phyloP scores from a whole-genome alignment of 257 asterid genomes.

The Solanum chilense region DNA sequence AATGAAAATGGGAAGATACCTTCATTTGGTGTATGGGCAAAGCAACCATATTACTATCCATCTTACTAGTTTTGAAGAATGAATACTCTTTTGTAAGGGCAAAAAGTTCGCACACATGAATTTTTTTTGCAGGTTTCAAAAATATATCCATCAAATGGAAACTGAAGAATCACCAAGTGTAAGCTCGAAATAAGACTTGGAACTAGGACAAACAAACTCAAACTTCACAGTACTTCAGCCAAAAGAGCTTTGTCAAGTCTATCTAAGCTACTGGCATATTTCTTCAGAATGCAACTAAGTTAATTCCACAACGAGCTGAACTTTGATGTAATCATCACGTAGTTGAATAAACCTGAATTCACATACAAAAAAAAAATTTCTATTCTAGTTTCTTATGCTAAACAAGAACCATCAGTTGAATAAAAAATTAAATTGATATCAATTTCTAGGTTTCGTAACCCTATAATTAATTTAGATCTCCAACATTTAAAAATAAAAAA shows the following conservation, averaged over 20 bases:
- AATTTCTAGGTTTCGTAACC: background rate
- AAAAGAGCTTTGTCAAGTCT: background rate
- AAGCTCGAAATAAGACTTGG: background rate
- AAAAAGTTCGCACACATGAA: background rate
- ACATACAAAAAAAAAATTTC: background rate
- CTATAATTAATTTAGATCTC: background rate
- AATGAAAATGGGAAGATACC: background rate
- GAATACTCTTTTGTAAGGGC: background rate
- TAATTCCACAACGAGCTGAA: background rate
- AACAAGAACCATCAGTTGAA: background rate
- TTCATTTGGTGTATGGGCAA: background rate
- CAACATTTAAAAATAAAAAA: background rate
- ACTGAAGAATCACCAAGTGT: background rate
- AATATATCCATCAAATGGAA: background rate
- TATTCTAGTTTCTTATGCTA: background rate
- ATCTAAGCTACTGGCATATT: background rate
- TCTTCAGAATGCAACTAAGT: background rate
- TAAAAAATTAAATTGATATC: background rate
- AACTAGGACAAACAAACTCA: background rate
- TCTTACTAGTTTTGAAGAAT: background rate
- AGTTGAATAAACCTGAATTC: constrained; percentile 9
- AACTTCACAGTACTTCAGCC: background rate
- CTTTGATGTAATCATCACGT: constrained; percentile 2
- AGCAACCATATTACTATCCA: background rate
- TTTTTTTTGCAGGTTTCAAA: background rate